A percentile compares a stretch with the other conserved stretches of the same genome.
Evolutionary conservation across 1,284 basidiomycete species (phyloP).

Genomic region (Ustilago loliicola): DNA sequence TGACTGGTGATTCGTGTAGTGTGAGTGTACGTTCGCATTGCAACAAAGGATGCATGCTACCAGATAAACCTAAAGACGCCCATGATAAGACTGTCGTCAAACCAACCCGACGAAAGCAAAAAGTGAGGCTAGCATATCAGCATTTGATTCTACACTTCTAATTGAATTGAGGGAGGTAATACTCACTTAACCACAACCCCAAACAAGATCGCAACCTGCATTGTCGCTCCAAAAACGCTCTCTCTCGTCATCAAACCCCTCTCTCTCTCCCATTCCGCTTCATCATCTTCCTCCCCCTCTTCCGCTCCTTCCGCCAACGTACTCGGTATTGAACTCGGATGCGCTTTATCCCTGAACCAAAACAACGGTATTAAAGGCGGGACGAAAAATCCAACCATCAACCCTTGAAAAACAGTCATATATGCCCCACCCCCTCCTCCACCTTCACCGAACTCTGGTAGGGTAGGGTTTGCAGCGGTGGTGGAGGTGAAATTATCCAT

Average conservation of each 20-base stretch:
- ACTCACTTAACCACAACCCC: slow-evolving; percentile 47
- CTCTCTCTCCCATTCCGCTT: slow-evolving; percentile 24
- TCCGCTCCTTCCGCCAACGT: neutral
- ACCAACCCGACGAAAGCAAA: neutral
- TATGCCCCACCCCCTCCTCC: slow-evolving; percentile 11
- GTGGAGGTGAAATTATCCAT: slow-evolving; percentile 38
- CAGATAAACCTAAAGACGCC: slow-evolving; percentile 46
- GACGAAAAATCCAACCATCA: slow-evolving; percentile 47
- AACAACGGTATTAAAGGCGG: slow-evolving; percentile 39
- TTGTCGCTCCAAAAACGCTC: slow-evolving; percentile 34
- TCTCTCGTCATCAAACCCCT: slow-evolving; percentile 9
- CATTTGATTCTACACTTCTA: neutral
- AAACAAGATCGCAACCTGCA: slow-evolving; percentile 47
- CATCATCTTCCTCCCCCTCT: slow-evolving; percentile 19
- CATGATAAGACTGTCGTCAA: slow-evolving; percentile 22
- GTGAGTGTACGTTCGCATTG: too few relatives aligned
- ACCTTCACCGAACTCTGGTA: slow-evolving; percentile 7
- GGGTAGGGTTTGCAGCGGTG: neutral
- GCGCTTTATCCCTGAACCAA: slow-evolving; percentile 34
- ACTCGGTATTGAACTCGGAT: slow-evolving; percentile 24
- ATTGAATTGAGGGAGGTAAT: neutral
- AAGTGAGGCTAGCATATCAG: neutral
- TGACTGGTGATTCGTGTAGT: neutral
- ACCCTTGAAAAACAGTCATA: slow-evolving; percentile 34
- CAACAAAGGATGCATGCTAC: slow-evolving; percentile 12